A percentile compares a stretch with the other conserved stretches of the same genome.
These are phyloP conservation scores for Aspergillus sclerotialis DNA, from an alignment of 2,329 filamentous ascomycete species.

Conservation along the genomic window DNA sequence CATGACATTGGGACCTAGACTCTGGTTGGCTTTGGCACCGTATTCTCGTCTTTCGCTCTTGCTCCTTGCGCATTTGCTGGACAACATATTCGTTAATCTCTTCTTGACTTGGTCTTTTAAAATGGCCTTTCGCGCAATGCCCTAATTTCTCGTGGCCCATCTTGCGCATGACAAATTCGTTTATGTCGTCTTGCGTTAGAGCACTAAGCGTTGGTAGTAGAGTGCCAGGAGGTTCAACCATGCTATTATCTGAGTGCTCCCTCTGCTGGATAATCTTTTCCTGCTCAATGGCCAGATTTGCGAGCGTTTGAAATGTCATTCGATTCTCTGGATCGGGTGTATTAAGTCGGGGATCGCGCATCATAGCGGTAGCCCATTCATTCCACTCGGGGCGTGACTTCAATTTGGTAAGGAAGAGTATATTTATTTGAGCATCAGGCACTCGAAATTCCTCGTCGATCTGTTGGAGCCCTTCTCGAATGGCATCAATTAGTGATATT, in stretches of 20 bases:
- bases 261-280: slow-evolving; percentile 10
- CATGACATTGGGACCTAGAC: slow-evolving; percentile 4
- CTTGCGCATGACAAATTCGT: slow-evolving; percentile 18
- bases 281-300: slow-evolving; percentile 14
- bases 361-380: slow-evolving; percentile 17
- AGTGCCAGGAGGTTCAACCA: not conserved
- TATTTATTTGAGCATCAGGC: slow-evolving; percentile 18
- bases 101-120: slow-evolving; percentile 20
- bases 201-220: not conserved
- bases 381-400: slow-evolving; percentile 18
- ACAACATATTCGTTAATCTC: slow-evolving; percentile 23
- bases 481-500: slow-evolving; percentile 19
- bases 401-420: slow-evolving; percentile 19
- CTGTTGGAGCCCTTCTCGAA: slow-evolving; percentile 19
- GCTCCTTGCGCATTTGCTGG: slow-evolving; percentile 19
- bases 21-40: slow-evolving; percentile 17
- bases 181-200: slow-evolving; percentile 20
- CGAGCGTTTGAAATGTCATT: slow-evolving; percentile 17
- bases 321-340: slow-evolving; percentile 9
- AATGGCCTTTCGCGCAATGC: slow-evolving; percentile 8
- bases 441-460: slow-evolving; percentile 19
- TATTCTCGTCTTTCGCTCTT: slow-evolving; percentile 12
- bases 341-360: slow-evolving; percentile 17
- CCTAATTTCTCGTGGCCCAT: slow-evolving; percentile 12
- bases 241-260: not conserved